Evolutionary conservation across 176 grass and related monocot genomes (phyloP).

Genomic region (Cenchrus fungigraminus): DNA sequence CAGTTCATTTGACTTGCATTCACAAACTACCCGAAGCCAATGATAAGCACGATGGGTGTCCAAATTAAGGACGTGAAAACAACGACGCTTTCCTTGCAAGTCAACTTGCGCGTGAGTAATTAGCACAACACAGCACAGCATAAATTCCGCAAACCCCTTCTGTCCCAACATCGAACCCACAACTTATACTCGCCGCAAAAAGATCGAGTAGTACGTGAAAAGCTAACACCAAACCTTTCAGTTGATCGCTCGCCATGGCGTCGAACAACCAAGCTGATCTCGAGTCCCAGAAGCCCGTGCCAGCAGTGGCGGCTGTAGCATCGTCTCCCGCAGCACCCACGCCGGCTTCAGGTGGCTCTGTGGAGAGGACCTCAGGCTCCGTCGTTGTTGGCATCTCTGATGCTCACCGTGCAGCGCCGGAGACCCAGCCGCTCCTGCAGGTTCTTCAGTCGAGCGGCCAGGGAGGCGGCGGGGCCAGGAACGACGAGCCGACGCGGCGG

Average conservation of each 20-base stretch:
- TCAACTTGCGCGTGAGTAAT: background rate
- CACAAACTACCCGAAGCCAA: conserved; percentile 5
- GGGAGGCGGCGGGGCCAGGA: background rate
- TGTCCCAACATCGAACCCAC: background rate
- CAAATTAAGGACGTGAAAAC: background rate
- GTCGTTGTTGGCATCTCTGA: background rate
- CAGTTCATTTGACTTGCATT: background rate
- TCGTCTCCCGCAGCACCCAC: background rate
- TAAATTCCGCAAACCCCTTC: background rate
- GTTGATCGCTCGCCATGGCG: conserved; percentile 15
- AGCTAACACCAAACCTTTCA: background rate
- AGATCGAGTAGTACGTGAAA: background rate
- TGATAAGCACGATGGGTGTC: background rate
- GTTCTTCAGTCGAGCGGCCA: background rate
- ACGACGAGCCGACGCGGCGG: conserved; percentile 18
- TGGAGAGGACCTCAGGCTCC: background rate
- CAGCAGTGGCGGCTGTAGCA: background rate
- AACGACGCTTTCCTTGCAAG: conserved; percentile 9
- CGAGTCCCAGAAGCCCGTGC: conserved; percentile 13
- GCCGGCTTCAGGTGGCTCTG: background rate
- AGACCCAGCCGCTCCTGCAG: conserved; percentile 32
- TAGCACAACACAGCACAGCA: background rate
- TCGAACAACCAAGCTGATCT: conserved; percentile 9
- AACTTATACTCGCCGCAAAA: background rate
- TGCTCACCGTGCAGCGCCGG: background rate